Base-by-base conservation (phyloP, 1,284 basidiomycete species). In the Chondrostereum purpureum region DNA sequence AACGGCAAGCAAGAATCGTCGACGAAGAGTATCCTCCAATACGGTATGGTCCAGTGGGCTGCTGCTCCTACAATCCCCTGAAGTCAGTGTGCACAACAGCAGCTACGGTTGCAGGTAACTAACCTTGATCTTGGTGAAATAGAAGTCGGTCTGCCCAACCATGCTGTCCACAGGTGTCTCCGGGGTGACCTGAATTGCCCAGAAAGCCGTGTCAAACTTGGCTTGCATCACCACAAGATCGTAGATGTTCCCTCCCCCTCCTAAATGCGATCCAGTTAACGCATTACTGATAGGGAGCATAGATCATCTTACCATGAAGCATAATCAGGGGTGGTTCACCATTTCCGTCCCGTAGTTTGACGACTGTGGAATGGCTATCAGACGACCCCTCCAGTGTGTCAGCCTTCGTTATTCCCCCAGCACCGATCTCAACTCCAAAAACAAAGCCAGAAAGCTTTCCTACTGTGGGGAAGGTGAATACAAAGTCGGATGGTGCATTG, bases 11-110 rank as follows among this genome's bases (percentile, higher is more conserved):
- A 16, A 42, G 5, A 10, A 56, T 24, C 3, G 50, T 35, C 2
- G 53, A 47, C 0, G 43, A 50, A 17, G 48, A 58, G 43, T 48
- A 57, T 2, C 44, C 44, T 2, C 47, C 54, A 27, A 57, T 22
- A 16, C 53, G 49, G 46, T 56, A 57, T 5, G 55, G 55, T 10
- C 55, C 55, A 13, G 45, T 37, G 1, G 52, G 47, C 18, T 41
- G 14, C 41, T 46, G 45, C 12, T 42, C 38, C 44, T 49, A 16
- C 11, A 23, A 20, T 19, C 4, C 16, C n/a, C n/a, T n/a, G n/a
- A 14, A 39, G 10, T 19, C 3, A 11, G 34, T 34, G 27, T 14
- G n/a, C 19, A 39, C 10, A 18, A 5, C 13, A 11, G 23, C 0
- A 14, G 12, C 11, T 6, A 21, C 2, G 17, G 6, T 23, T 1